Evolutionary conservation across 2,329 filamentous ascomycete species (phyloP).

Genomic region (Didymella pinodella): DNA sequence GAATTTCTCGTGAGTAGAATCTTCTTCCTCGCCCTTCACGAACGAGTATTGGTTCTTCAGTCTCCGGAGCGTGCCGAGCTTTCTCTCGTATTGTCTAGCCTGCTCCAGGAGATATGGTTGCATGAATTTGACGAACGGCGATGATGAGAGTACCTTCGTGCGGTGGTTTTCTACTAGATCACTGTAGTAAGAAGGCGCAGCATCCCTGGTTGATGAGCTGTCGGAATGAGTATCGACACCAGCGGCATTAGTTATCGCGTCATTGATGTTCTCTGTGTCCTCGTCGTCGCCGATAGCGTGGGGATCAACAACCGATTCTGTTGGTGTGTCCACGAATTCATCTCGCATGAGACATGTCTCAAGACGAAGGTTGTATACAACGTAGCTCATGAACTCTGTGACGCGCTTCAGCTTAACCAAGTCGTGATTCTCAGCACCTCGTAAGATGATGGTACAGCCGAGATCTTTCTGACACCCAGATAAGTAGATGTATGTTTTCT

Average conservation of each 20-base stretch:
- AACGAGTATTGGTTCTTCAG: constrained; percentile 75
- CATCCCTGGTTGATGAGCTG: constrained; percentile 70
- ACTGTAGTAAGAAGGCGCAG: constrained; percentile 91
- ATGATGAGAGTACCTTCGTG: constrained; percentile 91
- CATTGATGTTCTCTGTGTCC: constrained; percentile 10
- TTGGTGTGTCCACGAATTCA: constrained; percentile 85
- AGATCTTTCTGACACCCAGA: constrained; percentile 89
- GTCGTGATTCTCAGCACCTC: constrained; percentile 76
- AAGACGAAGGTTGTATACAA: constrained; percentile 95
- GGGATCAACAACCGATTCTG: constrained; percentile 59
- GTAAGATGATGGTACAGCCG: constrained; percentile 91
- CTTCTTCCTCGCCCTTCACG: constrained; percentile 45
- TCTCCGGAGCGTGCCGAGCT: constrained; percentile 80
- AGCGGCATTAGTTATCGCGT: constrained; percentile 11
- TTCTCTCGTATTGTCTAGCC: constrained; percentile 87
- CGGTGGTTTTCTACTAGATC: constrained; percentile 94
- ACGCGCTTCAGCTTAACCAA: constrained; percentile 87
- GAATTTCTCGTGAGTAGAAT: constrained; percentile 70
- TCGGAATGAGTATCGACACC: constrained; percentile 48
- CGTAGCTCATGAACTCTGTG: constrained; percentile 98
- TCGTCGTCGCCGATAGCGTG: constrained; percentile 25
- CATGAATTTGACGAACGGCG: constrained; percentile 94
- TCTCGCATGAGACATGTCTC: constrained; percentile 95
- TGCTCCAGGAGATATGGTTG: constrained; percentile 93
- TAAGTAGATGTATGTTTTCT: constrained; percentile 95